Evolutionary conservation across 2,329 filamentous ascomycete species (phyloP), one percentile per base, ranked within the genome.

Genomic region (Cladosporium austrohemisphaericum): DNA sequence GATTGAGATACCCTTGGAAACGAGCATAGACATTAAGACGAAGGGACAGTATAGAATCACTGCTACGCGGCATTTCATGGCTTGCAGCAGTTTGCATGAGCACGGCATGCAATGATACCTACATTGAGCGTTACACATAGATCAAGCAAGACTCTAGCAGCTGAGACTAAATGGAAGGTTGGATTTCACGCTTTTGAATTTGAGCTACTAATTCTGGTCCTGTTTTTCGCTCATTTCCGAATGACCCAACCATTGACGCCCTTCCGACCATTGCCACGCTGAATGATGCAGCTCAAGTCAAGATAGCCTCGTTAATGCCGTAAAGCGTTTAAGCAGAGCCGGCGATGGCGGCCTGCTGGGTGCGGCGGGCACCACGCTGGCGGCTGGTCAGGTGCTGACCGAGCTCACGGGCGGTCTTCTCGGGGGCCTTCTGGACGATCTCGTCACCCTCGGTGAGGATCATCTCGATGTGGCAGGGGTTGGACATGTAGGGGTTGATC

Each of bases 401-500:
- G 56, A 76, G 71, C 64, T 85, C 80, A 64, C 83, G 82, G 66
- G 78, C 76, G 58, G 77, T 79, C 65, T 83, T 79, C 57, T 81
- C 73, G 64, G 84, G 80, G 57, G 84, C 84, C 86, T 98, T 98
- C 79, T 91, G 83, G 67, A 98, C 89, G 66, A 86, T 83, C 83
- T 98, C 94, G 71, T 94, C 87, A 68, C 81, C 90, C 84, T 98
- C 94, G 71, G 92, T 95, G 67, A 98, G 84, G 84, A 98, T 98
- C 69, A 98, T 81, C 82, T 98, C 94, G 76, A 98, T 95, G 86
- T 98, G 93, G 88, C 92, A 98, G 65, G 93, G 93, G 85, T 95
- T 95, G 65, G 91, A 96, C 94, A 98, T 97, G 85, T 97, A 98
- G 59, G 93, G 93, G 86, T 98, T 98, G 81, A 98, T 98, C 91